Conservation (phyloP, 2,329 filamentous ascomycete genomes). For the Teratosphaeriaceae sp. region DNA sequence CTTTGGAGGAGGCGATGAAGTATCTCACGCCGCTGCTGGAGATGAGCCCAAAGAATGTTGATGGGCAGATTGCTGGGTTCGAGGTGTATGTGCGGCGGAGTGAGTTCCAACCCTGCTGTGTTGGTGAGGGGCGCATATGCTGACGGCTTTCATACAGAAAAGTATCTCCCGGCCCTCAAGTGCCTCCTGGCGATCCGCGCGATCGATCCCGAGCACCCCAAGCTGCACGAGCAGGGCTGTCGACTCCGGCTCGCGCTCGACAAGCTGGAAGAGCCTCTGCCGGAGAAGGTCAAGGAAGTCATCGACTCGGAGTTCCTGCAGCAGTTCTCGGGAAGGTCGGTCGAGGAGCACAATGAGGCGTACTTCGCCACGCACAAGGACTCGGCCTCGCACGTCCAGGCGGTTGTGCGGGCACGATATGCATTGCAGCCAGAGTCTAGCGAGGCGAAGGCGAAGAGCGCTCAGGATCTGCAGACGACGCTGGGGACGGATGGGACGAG, state of each 20-base stretch:
- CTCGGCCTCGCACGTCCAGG: constrained; percentile 57
- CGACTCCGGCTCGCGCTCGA: constrained; percentile 49
- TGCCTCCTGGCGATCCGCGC: constrained; percentile 69
- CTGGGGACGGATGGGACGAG: constrained; percentile 47
- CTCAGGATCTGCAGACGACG: constrained; percentile 56
- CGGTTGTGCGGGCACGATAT: constrained; percentile 54
- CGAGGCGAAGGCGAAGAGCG: constrained; percentile 48
- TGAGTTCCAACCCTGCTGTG: constrained; percentile 44
- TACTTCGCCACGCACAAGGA: constrained; percentile 57
- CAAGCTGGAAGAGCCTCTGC: constrained; percentile 52
- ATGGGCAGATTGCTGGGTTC: constrained; percentile 79
- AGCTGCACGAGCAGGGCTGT: constrained; percentile 67
- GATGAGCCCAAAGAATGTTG: constrained; percentile 70
- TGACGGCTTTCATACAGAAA: constrained; percentile 44
- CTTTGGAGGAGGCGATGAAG: constrained; percentile 79
- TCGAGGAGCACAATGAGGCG: constrained; percentile 56
- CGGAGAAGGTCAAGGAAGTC: constrained; percentile 60
- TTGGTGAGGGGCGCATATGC: not conserved
- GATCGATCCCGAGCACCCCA: constrained; percentile 62
- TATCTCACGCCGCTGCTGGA: constrained; percentile 77
- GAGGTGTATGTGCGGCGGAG: constrained; percentile 81
- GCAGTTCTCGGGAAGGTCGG: constrained; percentile 30
- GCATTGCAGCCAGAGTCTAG: constrained; percentile 52
- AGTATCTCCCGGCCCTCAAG: constrained; percentile 79
- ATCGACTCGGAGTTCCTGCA: constrained; percentile 58